These are phyloP conservation scores for Pneumocystis carinii DNA, from an alignment of 1,139 yeast species.

Conservation along the genomic window DNA sequence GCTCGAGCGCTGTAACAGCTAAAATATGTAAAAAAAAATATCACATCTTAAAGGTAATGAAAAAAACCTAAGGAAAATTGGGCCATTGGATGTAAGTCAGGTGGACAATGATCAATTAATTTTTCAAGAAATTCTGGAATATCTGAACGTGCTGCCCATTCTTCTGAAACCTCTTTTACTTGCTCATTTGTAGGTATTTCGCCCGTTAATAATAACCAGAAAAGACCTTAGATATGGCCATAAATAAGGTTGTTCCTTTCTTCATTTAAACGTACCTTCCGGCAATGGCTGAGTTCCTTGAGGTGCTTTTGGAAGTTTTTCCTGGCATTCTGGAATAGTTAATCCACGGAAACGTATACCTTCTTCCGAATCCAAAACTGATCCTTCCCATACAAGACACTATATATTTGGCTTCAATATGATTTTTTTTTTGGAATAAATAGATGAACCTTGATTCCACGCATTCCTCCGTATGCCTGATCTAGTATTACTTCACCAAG, in stretches of 20 bases:
- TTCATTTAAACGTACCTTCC: conserved; percentile 28
- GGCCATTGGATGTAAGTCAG: conserved; percentile 53
- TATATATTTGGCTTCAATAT: neutral
- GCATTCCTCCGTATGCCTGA: conserved; percentile 99
- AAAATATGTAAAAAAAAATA: neutral
- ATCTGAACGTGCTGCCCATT: conserved; percentile 43
- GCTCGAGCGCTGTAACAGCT: conserved; percentile 50
- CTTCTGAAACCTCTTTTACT: conserved; percentile 38
- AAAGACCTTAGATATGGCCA: conserved; percentile 22
- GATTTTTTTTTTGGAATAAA: neutral
- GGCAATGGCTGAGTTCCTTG: conserved; percentile 59
- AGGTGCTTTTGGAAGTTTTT: conserved; percentile 82
- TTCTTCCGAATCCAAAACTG: conserved; percentile 93
- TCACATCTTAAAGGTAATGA: neutral
- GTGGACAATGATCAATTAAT: conserved; percentile 41
- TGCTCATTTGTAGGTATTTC: conserved; percentile 45
- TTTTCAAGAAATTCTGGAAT: conserved; percentile 42
- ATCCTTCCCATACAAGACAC: conserved; percentile 98
- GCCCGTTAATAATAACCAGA: conserved; percentile 50
- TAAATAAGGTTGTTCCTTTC: neutral
- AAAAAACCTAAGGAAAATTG: conserved; percentile 37
- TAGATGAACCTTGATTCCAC: conserved; percentile 76
- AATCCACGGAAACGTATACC: conserved; percentile 96
- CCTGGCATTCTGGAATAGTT: conserved; percentile 90
- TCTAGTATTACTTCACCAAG: conserved; percentile 89